A percentile compares a stretch with the other conserved stretches of the same genome.
Conservation (phyloP, 257 asterid species). For the Henckelia pumila region DNA sequence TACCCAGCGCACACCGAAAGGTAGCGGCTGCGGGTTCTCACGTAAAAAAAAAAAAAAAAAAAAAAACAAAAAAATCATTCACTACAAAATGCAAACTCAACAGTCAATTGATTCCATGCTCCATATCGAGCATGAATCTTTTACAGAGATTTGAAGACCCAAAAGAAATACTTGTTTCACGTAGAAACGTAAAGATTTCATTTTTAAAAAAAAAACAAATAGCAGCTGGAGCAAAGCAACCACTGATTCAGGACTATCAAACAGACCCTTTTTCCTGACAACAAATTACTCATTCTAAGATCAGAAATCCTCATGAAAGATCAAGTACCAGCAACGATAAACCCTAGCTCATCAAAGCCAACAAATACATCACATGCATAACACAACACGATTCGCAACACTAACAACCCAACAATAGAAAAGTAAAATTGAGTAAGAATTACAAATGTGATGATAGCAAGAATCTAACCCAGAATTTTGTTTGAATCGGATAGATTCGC, state of each 20-base stretch:
- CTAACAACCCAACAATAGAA: not conserved
- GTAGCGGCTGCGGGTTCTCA: no score
- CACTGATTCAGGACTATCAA: not conserved
- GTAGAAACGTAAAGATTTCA: no score
- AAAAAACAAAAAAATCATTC: no score
- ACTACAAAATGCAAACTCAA: not conserved
- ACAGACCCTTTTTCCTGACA: no score
- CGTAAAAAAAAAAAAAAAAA: no score
- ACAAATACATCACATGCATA: not conserved
- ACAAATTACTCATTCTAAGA: no score
- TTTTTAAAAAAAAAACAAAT: no score
- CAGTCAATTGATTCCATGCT: no score
- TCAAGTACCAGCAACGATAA: not conserved
- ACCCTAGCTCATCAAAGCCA: not conserved
- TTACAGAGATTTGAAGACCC: no score
- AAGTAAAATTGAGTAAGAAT: not conserved
- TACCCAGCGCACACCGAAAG: no score
- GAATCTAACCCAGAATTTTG: not conserved
- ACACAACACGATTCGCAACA: not conserved
- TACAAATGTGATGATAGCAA: not conserved
- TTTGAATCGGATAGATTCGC: not conserved
- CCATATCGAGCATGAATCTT: no score
- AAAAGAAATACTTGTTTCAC: not conserved
- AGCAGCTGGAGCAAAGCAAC: not conserved
- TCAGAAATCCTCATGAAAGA: no score